These are phyloP conservation scores for Microbotryum saponariae DNA, from an alignment of 1,284 basidiomycete genomes.

Conservation along the genomic window DNA sequence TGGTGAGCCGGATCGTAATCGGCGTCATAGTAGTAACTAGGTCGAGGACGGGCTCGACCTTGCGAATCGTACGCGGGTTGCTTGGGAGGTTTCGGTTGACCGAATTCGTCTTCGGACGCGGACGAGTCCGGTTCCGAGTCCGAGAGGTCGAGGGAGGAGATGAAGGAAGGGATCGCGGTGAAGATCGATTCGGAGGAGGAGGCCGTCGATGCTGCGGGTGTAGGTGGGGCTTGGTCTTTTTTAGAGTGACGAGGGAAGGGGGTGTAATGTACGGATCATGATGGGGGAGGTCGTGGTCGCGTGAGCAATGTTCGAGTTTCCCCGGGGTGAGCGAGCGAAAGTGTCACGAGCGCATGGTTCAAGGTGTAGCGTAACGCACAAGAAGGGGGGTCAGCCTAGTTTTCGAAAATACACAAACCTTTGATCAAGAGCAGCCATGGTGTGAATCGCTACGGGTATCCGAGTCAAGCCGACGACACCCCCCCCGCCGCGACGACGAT, in stretches of 20 bases:
- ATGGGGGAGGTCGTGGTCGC: too few species aligned
- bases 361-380: too few species aligned
- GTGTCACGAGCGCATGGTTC: too few species aligned
- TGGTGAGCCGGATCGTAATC: conserved; percentile 29
- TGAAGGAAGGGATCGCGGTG: conserved; percentile 26
- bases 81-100: conserved; percentile 21
- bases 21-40: conserved; percentile 33
- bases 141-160: conserved; percentile 16
- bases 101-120: conserved; percentile 23
- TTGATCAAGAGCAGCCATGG: too few species aligned
- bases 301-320: too few species aligned
- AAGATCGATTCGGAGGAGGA: conserved; percentile 2
- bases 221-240: conserved; percentile 7
- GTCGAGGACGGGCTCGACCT: conserved; percentile 17
- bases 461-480: too few species aligned
- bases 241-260: neutral
- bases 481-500: too few species aligned
- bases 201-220: conserved; percentile 5
- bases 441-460: too few species aligned
- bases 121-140: conserved; percentile 24
- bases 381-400: too few species aligned
- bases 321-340: too few species aligned
- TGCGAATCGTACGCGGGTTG: conserved; percentile 6
- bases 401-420: too few species aligned
- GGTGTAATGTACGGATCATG: too few species aligned